Evolutionary conservation across 208 protist genomes (phyloP), one percentile per base, ranked within the genome.

Genomic region (Leishmania tropica): DNA sequence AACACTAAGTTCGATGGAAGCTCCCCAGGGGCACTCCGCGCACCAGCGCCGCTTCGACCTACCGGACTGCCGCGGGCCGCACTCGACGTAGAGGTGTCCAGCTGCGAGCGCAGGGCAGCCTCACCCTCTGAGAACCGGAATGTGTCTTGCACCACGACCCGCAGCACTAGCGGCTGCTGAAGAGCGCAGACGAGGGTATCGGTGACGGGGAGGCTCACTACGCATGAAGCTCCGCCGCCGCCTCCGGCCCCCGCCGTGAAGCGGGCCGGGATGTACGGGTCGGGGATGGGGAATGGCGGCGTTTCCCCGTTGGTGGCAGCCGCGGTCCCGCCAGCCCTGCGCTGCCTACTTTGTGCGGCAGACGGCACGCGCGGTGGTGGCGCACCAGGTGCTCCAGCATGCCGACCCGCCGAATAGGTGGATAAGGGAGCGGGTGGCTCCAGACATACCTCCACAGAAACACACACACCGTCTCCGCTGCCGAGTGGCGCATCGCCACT

Each of bases 81-180:
- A 19, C 13, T 78, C 40, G 51, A 53, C 31, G 72, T 48, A 70
- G n/a, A 72, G 5, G 70, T 21, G 17, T 81, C 78, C 60, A 79
- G 24, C 62, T 80, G 21, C 11, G 76, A 71, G 48, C 74, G 65
- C 74, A 81, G 7, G 40, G 64, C 73, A 31, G 76, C 51, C 3
- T 80, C 73, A 28, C 51, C 60, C 28, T 79, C 78, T 21, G 77
- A 0, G 42, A 72, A 82, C 45, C 60, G 74, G 64, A 65, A 85
- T 21, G 80, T 83, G 78, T 85, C 82, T 37, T 81, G 77, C 35
- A 83, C 78, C 3, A 51, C 6, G 31, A 84, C 82, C 48, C 73
- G 58, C 68, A 88, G 71, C 37, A 76, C 40, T 31, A 83, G 62
- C 45, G 83, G 78, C 62, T 78, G 58, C 83, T 87, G 83, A 47